Percentiles rank a stretch among this genome's conserved stretches.
Conservation (phyloP, 768 basidiomycete genomes). For the Galerina marginata region DNA sequence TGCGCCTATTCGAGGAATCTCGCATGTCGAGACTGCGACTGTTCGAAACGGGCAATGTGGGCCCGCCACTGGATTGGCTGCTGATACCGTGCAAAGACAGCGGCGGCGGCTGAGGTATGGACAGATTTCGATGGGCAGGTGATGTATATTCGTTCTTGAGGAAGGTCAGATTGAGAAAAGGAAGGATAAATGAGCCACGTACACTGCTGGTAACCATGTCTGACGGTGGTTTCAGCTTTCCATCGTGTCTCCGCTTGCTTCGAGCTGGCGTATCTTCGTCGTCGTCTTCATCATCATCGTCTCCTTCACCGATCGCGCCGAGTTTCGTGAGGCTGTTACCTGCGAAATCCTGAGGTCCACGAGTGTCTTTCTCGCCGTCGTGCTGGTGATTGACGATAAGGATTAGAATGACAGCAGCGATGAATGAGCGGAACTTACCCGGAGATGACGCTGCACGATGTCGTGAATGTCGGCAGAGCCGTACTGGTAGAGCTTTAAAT, state of each 20-base stretch:
- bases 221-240: slow-evolving; percentile 34
- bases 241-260: slow-evolving; percentile 36
- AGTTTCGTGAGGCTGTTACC: slow-evolving; percentile 36
- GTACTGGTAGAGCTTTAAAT: slow-evolving; percentile 83
- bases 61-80: slow-evolving; percentile 25
- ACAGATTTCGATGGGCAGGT: slow-evolving; percentile 27
- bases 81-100: slow-evolving; percentile 29
- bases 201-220: slow-evolving; percentile 27
- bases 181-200: slow-evolving; percentile 14
- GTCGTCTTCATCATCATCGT: slow-evolving; percentile 43
- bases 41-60: slow-evolving; percentile 16
- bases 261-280: slow-evolving; percentile 36
- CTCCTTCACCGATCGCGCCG: slow-evolving; percentile 43
- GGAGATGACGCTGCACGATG: slow-evolving; percentile 71
- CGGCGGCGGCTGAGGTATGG: slow-evolving; percentile 36
- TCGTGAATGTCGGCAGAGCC: slow-evolving; percentile 73
- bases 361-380: slow-evolving; percentile 55
- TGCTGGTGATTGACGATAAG: slow-evolving; percentile 35
- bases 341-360: slow-evolving; percentile 51
- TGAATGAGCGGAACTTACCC: slow-evolving; percentile 32
- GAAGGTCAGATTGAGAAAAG: not conserved
- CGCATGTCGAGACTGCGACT: slow-evolving; percentile 13
- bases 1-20: slow-evolving; percentile 11
- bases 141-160: slow-evolving; percentile 28
- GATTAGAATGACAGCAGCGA: slow-evolving; percentile 14